Percentiles rank a stretch among this genome's conserved stretches.
phyloP scores from a whole-genome alignment of 306 rosid species.

The Nissolia schottii region DNA sequence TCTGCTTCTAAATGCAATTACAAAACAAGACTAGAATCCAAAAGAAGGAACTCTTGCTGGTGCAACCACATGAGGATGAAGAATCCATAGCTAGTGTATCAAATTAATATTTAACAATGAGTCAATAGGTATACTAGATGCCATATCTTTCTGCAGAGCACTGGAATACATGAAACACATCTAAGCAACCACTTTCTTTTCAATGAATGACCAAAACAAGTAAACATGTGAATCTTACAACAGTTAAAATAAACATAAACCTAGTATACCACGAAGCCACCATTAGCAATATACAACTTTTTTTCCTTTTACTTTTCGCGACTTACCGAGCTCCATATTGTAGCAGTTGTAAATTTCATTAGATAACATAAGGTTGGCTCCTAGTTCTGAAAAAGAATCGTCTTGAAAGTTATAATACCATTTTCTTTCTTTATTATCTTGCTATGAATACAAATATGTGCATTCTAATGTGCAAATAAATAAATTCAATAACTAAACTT shows the following conservation, averaged over 20 bases:
- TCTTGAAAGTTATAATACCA: not conserved
- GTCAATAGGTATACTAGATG: not conserved
- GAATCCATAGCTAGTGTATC: not conserved
- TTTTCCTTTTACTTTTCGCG: not conserved
- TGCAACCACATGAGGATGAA: too few relatives aligned
- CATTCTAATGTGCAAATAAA: not conserved
- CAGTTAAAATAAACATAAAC: too few relatives aligned
- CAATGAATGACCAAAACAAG: not conserved
- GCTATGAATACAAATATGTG: not conserved
- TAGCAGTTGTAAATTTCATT: not conserved
- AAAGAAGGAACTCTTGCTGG: too few relatives aligned
- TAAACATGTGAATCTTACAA: not conserved
- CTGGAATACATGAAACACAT: too few relatives aligned
- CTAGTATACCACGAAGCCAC: too few relatives aligned
- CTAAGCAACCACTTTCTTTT: not conserved
- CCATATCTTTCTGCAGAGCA: not conserved
- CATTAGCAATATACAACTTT: not conserved
- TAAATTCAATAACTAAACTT: not conserved
- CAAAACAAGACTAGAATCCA: too few relatives aligned
- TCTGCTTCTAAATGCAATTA: not conserved
- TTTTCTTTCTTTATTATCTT: not conserved
- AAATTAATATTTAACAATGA: not conserved
- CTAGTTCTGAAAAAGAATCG: not conserved
- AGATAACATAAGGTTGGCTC: not conserved
- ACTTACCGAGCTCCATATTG: not conserved